These are phyloP conservation scores for Umbelopsis sp. DNA, from an alignment of 192 early-diverging fungal species.

Conservation along the genomic window DNA sequence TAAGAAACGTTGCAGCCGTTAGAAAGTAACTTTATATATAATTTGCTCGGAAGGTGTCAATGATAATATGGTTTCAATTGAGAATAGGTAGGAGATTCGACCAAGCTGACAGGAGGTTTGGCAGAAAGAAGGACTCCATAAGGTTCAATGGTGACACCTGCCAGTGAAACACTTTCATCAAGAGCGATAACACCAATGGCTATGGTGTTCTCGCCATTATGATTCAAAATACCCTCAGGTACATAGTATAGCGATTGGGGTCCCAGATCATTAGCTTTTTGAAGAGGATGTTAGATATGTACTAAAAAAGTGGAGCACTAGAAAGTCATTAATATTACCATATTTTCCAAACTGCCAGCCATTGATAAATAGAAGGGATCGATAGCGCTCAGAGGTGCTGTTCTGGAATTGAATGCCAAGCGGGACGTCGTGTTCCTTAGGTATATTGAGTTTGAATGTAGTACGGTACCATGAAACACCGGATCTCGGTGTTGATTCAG, in stretches of 20 bases:
- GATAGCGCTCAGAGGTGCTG: not conserved
- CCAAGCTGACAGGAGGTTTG: not conserved
- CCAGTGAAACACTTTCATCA: not conserved
- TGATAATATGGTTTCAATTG: too few relatives aligned
- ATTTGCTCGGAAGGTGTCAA: not conserved
- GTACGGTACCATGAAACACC: constrained; percentile 24
- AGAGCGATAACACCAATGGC: constrained; percentile 1
- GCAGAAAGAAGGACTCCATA: not conserved
- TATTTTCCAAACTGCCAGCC: constrained; percentile 26
- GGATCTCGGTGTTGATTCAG: not conserved
- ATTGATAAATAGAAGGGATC: constrained; percentile 17
- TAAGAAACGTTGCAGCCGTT: too few relatives aligned
- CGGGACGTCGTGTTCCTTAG: constrained; percentile 9
- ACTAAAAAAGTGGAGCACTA: not conserved
- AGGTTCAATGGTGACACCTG: not conserved
- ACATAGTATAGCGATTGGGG: constrained; percentile 7
- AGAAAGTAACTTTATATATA: not conserved
- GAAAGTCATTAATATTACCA: not conserved
- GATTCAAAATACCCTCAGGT: constrained; percentile 17
- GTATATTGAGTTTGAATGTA: constrained; percentile 13
- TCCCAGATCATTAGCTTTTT: constrained; percentile 13
- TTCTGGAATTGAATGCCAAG: constrained; percentile 9
- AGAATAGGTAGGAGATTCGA: constrained; percentile 1
- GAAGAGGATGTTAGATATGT: not conserved
- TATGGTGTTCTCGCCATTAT: constrained; percentile 18